Percentiles rank a stretch among this genome's conserved stretches.
These are phyloP conservation scores for Ulota crispa DNA, from an alignment of 225 moss, liverwort and hornwort species.

Conservation along the genomic window DNA sequence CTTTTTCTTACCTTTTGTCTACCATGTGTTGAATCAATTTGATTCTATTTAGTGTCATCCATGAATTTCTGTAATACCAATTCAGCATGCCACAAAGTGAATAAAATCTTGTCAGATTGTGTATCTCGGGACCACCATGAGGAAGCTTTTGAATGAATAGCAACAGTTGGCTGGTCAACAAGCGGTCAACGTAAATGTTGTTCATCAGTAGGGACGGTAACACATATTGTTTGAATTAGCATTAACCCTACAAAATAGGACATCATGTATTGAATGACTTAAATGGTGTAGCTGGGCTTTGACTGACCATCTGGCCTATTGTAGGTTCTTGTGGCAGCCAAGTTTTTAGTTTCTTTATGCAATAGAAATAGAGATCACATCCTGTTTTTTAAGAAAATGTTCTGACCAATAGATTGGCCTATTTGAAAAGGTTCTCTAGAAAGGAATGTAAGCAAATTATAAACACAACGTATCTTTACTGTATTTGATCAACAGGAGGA, in stretches of 20 bases:
- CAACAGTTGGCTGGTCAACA: background rate
- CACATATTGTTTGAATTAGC: background rate
- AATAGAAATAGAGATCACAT: background rate
- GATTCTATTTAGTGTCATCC: background rate
- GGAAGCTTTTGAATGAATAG: too few species aligned
- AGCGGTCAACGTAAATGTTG: background rate
- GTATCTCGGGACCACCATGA: too few species aligned
- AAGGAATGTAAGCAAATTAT: background rate
- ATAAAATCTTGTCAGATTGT: too few species aligned
- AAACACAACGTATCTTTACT: background rate
- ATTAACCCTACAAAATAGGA: background rate
- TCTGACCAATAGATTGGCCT: background rate
- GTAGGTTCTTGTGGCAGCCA: background rate
- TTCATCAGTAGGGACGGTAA: background rate
- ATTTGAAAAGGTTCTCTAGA: background rate
- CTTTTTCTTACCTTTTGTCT: background rate
- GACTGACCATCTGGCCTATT: background rate
- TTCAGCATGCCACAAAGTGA: background rate
- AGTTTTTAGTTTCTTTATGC: background rate
- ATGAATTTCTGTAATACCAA: background rate
- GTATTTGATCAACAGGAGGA: conserved; percentile 43
- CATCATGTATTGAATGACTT: background rate
- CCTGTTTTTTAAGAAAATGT: background rate
- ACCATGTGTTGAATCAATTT: background rate
- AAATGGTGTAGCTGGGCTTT: background rate